Percentiles rank a stretch among this genome's conserved stretches.
Conservation (phyloP, 768 basidiomycete species). For the Tulasnella sp. region DNA sequence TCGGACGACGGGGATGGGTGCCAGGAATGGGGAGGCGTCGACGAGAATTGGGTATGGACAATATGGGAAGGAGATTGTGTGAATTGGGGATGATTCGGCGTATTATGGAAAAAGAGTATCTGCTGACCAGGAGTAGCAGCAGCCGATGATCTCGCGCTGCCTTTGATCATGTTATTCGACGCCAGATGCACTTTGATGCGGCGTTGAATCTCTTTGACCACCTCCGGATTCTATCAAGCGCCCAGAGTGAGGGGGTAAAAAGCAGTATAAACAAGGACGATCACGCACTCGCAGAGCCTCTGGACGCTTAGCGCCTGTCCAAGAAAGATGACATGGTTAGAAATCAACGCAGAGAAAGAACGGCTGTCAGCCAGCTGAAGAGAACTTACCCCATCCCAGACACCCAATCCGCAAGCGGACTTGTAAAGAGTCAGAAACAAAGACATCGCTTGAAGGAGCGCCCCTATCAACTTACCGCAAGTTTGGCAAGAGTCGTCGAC, state of each 20-base stretch:
- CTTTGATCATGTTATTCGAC: slow-evolving; percentile 21
- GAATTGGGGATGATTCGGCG: slow-evolving; percentile 8
- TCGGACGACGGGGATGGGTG: not conserved
- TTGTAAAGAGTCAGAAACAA: slow-evolving; percentile 2
- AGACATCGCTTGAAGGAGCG: not conserved
- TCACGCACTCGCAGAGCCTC: slow-evolving; percentile 17
- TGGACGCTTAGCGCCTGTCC: slow-evolving; percentile 15
- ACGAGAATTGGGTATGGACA: not conserved
- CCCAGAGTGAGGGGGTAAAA: not conserved
- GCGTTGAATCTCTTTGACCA: slow-evolving; percentile 16
- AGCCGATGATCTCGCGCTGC: slow-evolving; percentile 18
- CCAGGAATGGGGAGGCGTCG: not conserved
- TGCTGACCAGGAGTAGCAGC: slow-evolving; percentile 10
- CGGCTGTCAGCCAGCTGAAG: not conserved
- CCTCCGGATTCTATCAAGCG: not conserved
- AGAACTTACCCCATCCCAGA: slow-evolving; percentile 19
- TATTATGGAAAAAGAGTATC: slow-evolving; percentile 8
- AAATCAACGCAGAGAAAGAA: not conserved
- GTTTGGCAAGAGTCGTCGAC: slow-evolving; percentile 13
- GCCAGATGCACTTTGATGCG: slow-evolving; percentile 16
- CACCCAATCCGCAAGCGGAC: slow-evolving; percentile 17
- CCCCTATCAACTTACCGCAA: slow-evolving; percentile 13
- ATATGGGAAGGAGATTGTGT: slow-evolving; percentile 7
- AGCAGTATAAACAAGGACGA: not conserved
- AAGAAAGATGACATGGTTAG: not conserved